phyloP scores from a whole-genome alignment of 1,139 yeast species.

The Lodderomyces oxycetoniae region DNA sequence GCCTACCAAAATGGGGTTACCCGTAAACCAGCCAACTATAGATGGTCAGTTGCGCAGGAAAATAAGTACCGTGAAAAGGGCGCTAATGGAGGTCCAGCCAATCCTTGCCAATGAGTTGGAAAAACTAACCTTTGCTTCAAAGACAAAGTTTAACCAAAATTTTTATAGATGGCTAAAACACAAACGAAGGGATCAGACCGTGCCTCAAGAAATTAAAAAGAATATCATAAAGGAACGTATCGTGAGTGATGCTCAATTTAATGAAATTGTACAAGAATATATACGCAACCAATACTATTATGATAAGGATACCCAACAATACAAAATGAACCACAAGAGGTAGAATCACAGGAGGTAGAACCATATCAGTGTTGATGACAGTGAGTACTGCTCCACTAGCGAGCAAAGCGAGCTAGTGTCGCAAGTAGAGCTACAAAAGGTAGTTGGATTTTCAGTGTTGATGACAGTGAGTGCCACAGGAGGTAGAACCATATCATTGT shows the following conservation, averaged over 20 bases:
- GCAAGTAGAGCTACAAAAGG: no score
- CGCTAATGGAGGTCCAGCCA: conserved; percentile 22
- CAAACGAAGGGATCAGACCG: conserved; percentile 11
- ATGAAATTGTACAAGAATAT: conserved; percentile 28
- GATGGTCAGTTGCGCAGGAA: conserved; percentile 25
- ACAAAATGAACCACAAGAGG: conserved; percentile 9
- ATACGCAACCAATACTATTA: conserved; percentile 29
- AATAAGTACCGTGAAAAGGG: conserved; percentile 21
- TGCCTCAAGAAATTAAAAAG: conserved; percentile 15
- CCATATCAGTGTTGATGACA: no score
- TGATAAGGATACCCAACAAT: conserved; percentile 15
- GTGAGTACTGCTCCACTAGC: no score
- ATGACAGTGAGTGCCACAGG: no score
- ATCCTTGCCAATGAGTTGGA: conserved; percentile 18
- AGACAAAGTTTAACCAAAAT: conserved; percentile 17
- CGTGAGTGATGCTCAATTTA: conserved; percentile 31
- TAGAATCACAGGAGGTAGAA: not conserved
- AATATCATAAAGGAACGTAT: conserved; percentile 26
- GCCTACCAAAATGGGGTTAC: conserved; percentile 30
- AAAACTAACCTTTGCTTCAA: conserved; percentile 4
- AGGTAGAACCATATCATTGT: no score
- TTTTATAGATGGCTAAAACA: conserved; percentile 28
- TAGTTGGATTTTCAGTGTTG: no score
- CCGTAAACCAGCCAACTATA: conserved; percentile 25
- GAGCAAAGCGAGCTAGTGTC: no score